Base-by-base conservation (phyloP, 306 rosid species). In the Sindora glabra region DNA sequence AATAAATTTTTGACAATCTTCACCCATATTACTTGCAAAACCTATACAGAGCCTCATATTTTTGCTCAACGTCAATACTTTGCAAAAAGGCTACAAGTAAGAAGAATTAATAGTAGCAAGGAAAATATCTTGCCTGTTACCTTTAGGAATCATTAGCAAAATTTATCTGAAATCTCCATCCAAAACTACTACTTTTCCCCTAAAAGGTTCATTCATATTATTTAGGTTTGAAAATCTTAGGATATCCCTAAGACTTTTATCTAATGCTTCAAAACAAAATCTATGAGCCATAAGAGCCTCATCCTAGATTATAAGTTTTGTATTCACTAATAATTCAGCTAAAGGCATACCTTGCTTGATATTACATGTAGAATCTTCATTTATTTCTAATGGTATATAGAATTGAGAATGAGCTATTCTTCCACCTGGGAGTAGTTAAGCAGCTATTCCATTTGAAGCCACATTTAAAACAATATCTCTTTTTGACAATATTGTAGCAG, bases 361-460 rank as follows among this genome's bases (percentile, higher is more conserved):
- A 1, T 0, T 14, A 23, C 40, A 56, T 1, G 38, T 67, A 0
- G 4, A 10, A 11, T 25, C 25, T 3, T 14, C 19, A 14, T 10
- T 4, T 2, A 32, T 0, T 0, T 21, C 10, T 0, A 55, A 10
- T 8, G 56, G 56, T 6, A 55, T 18, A 17, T 45, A 23, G 4
- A 67, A 55, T 46, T 49, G 44, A 1, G 30, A 55, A 17, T 67
- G 64, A 6, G 72, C 12, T 0, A 21, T 56, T 5, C 32, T 27
- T 27, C 6, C 6, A 27, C 32, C 32, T 27, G 32, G 6, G 6
- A 27, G 32, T 6, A 27, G 6, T 27, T 27, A 6, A 27, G 6
- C 32, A 3, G 32, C 6, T 27, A 27, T 27, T 6, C 32, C 32
- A 27, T 6, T 27, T 27, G 6, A 27, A 6, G 32, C 6, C 3